Base-by-base conservation (phyloP, 192 early-diverging fungal genomes). In the Endogone sp. region DNA sequence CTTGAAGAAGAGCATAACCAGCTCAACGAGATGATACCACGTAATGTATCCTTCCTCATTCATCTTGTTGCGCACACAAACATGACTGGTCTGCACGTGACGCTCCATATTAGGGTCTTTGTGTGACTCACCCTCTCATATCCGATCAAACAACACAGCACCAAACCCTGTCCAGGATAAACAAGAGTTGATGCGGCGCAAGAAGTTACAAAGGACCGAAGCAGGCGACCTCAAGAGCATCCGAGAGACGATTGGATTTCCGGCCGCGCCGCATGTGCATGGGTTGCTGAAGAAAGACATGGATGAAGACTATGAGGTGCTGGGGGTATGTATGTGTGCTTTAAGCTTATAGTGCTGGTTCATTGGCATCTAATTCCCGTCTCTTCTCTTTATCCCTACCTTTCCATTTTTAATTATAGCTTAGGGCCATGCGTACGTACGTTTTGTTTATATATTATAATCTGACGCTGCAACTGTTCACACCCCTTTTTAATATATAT, bases 181-280 rank as follows among this genome's bases (percentile, higher is more conserved):
- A 57, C 16, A 71, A 2, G 67, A 62, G 2, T 60, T 85, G 22
- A 29, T 75, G 56, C 70, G 77, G n/a, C 75, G 72, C 16, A 77
- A 80, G 55, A 73, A 71, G 27, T 29, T 67, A 13, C 73, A 71
- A 58, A 65, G 73, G 56, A 57, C 71, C 37, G 80, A 82, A 61
- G 73, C 69, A 3, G 60, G 44, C 26, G 83, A 85, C 37, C 69
- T 82, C 26, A 77, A 74, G 67, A 64, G 60, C n/a, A 64, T 81
- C 22, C 75, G 70, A 23, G 71, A 82, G 26, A 60, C 65, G 13
- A 61, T 69, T n/a, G 79, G 79, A 2, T 85, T 85, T 30, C 83
- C 83, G 20, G 30, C 54, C 71, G 76, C 69, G 55, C 69, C 69
- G 64, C 70, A 59, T 26, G 71, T 25, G 26, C 31, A 28, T 60